A percentile compares a stretch with the other conserved stretches of the same genome.
phyloP scores from a whole-genome alignment of 345 rosid species.

The Murraya paniculata region DNA sequence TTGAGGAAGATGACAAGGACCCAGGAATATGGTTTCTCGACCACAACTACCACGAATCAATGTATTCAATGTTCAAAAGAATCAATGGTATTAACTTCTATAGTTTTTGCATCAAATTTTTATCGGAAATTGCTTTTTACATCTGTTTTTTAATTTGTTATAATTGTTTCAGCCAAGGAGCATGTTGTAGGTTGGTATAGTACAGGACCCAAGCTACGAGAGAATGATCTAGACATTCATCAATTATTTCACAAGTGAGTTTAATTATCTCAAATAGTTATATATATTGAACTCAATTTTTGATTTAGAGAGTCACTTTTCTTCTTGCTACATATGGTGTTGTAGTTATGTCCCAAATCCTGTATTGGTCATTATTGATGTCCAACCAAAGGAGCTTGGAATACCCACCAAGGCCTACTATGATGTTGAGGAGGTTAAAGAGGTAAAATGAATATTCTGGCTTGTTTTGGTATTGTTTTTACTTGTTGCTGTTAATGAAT shows the following conservation, averaged over 20 bases:
- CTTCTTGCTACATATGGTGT: slow-evolving; percentile 7
- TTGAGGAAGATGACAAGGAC: slow-evolving; percentile 96
- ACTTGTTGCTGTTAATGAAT: neutral
- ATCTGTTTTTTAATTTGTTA: slow-evolving; percentile 7
- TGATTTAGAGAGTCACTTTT: neutral
- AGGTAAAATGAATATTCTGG: slow-evolving; percentile 31
- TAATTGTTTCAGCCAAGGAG: slow-evolving; percentile 73
- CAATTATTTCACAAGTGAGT: slow-evolving; percentile 67
- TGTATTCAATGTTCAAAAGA: slow-evolving; percentile 98
- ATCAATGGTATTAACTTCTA: slow-evolving; percentile 56
- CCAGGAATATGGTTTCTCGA: slow-evolving; percentile 93
- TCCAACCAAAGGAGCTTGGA: slow-evolving; percentile 85
- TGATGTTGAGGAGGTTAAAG: slow-evolving; percentile 82
- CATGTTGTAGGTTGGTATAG: slow-evolving; percentile 98
- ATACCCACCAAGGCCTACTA: slow-evolving; percentile 88
- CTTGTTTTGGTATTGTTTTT: neutral
- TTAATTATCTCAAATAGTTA: neutral
- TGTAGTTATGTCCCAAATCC: slow-evolving; percentile 85
- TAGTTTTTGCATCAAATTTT: neutral
- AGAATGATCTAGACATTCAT: slow-evolving; percentile 86
- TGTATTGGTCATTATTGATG: slow-evolving; percentile 88
- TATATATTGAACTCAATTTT: neutral
- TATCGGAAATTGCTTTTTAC: neutral
- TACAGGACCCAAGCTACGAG: slow-evolving; percentile 85
- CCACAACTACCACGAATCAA: slow-evolving; percentile 93